Evolutionary conservation across 257 asterid genomes (phyloP), one percentile per base, ranked within the genome.

Genomic region (Ajuga chamaepitys): DNA sequence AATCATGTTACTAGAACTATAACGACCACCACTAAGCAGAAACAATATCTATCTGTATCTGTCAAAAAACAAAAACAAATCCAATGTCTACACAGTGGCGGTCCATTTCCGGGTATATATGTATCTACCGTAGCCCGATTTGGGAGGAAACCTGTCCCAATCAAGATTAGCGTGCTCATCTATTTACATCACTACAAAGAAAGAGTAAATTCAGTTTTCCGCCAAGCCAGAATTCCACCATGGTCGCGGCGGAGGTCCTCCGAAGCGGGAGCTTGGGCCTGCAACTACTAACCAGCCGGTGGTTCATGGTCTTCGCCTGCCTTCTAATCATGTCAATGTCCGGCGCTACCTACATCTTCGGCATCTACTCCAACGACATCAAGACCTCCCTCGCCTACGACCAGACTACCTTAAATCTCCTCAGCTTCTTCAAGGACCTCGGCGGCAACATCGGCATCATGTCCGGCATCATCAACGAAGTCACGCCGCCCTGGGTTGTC

Each of bases 281-380:
- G 17, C 78, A 75, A 1, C 58, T 74, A 2, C 47, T 82, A 28
- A 47, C 25, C 40, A 72, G 91, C 70, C 70, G 82, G 10, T 85
- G 91, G 91, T 82, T 80, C 86, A 78, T 82, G 81, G 78, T 85
- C 14, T 82, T 85, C 75, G 91, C 80, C 0, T 82, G 79, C 67
- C 83, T 80, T 40, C 72, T 85, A 0, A 85, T 85, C 77, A 69
- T 85, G 82, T 82, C 91, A 1, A 70, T 76, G 77, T 64, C 86
- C 38, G 91, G 88, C 52, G 91, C 88, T 44, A 80, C 86, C 45
- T 85, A 80, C 84, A 75, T 85, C 74, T 85, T 85, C 75, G 74
- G 85, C 63, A 62, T 82, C 74, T 82, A 82, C 80, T 82, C 88
- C 46, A 47, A 48, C 72, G 85, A 76, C 69, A 67, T 85, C 65